Evolutionary conservation across 176 grass and related monocot species (phyloP), one percentile per base, ranked within the genome.

Genomic region (Ananas comosus): DNA sequence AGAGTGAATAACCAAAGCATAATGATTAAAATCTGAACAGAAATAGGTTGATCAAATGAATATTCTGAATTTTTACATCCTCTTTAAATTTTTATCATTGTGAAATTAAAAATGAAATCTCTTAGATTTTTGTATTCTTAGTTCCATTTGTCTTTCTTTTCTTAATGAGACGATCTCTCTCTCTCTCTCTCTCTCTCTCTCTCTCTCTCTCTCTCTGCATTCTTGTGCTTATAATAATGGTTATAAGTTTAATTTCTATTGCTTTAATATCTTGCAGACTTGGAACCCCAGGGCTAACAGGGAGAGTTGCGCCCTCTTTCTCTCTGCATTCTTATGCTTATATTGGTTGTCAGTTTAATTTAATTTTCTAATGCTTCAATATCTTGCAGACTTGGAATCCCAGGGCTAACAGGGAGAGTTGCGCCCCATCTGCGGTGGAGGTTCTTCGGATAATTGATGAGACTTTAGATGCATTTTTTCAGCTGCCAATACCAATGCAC

Each of bases 401-500:
- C 66, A 80, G 86, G 83, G 89, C 86, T 50, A 97, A 97, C 75
- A 97, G 94, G 78, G 84, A 85, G 48, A 90, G 79, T 72, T 90
- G 91, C 61, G 94, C 94, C 50, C 86, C 94, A 47, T 92, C 94
- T 51, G 83, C 80, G 50, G 90, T 89, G 72, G 94, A 97, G 75
- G 91, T 92, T 77, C 84, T 97, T 48, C 86, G 89, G 56, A 80
- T 97, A 71, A 87, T 97, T 81, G 87, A 86, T 64, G 94, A 97
- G 79, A 90, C 86, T 11, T 74, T 97, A 65, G 94, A 97, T 90
- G 84, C 94, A 23, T 97, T 87, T 83, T 97, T 97, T 14, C 76
- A 92, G 73, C 65, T 97, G 67, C 94, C 94, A 50, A 92, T 92
- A 85, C 84, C 89, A 71, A 92, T 92, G 89, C 94, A 97, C 71